phyloP scores from a whole-genome alignment of 1,284 basidiomycete genomes.

The Melampsora americana region DNA sequence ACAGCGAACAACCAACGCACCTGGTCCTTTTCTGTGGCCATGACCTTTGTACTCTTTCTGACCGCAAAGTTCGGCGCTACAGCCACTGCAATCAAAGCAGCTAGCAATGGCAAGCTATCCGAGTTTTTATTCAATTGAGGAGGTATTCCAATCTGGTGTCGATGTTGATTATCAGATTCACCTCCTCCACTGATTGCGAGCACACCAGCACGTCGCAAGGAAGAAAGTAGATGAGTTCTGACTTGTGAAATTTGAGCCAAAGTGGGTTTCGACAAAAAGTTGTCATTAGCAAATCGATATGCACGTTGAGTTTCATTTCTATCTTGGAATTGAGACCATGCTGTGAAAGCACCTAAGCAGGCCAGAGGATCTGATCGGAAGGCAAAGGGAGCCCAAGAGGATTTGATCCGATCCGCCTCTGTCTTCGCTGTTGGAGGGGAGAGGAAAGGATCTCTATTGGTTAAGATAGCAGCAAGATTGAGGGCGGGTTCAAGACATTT shows the following conservation, averaged over 20 bases:
- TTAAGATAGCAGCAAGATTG: conserved; percentile 82
- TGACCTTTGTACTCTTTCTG: conserved; percentile 67
- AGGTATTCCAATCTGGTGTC: conserved; percentile 58
- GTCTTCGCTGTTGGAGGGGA: conserved; percentile 63
- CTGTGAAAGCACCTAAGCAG: conserved; percentile 74
- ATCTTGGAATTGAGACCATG: conserved; percentile 61
- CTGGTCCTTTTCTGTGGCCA: conserved; percentile 80
- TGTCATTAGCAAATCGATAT: conserved; percentile 75
- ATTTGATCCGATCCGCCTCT: conserved; percentile 66
- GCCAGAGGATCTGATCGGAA: conserved; percentile 85
- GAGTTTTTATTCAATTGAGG: conserved; percentile 70
- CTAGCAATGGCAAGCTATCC: conserved; percentile 72
- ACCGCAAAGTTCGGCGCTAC: conserved; percentile 92
- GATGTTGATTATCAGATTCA: conserved; percentile 3
- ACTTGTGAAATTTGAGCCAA: conserved; percentile 79
- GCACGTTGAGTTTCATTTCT: conserved; percentile 59
- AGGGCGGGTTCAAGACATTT: conserved; percentile 84
- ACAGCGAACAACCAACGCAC: conserved; percentile 57
- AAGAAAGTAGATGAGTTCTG: conserved; percentile 73
- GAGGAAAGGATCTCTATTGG: conserved; percentile 86
- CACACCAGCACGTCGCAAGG: conserved; percentile 75
- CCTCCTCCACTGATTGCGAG: conserved; percentile 50
- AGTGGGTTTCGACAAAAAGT: conserved; percentile 83
- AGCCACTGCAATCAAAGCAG: conserved; percentile 79
- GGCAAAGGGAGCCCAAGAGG: conserved; percentile 68